Conservation (phyloP, 805 yeast genomes). For the Blastobotrys parvus region DNA sequence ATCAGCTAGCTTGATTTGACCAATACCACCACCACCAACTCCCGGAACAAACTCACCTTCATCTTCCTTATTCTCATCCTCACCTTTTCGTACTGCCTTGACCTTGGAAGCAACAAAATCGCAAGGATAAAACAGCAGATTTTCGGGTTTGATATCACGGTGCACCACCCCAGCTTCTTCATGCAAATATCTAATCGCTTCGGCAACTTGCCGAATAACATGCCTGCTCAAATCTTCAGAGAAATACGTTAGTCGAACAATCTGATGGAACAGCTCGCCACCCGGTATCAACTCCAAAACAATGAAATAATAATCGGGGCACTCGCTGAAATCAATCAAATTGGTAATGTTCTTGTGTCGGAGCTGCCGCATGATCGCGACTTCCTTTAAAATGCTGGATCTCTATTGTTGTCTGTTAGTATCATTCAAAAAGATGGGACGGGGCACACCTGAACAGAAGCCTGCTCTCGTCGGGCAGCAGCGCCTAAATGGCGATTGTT, state of each 20-base stretch:
- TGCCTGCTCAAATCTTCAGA: constrained; percentile 66
- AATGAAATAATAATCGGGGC: constrained; percentile 46
- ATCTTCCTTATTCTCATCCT: constrained; percentile 49
- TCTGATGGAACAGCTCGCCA: constrained; percentile 75
- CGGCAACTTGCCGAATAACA: constrained; percentile 62
- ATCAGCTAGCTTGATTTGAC: constrained; percentile 84
- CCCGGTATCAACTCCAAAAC: constrained; percentile 64
- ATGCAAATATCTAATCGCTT: constrained; percentile 62
- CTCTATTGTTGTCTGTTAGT: constrained; percentile 21
- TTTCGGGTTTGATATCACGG: constrained; percentile 78
- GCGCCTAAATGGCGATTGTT: constrained; percentile 9
- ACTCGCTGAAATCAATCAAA: constrained; percentile 46
- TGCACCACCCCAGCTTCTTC: constrained; percentile 66
- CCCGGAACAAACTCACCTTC: constrained; percentile 80
- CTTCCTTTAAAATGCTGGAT: constrained; percentile 58
- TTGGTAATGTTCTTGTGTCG: constrained; percentile 54
- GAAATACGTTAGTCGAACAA: constrained; percentile 68
- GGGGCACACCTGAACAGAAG: constrained; percentile 7
- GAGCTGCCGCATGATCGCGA: constrained; percentile 59
- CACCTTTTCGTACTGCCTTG: constrained; percentile 30
- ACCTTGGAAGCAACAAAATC: constrained; percentile 33
- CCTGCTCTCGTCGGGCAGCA: constrained; percentile 5
- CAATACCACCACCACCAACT: constrained; percentile 90
- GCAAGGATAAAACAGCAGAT: constrained; percentile 54
- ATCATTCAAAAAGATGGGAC: not conserved